Conservation (phyloP, 441 rosid genomes). For the Croton setiger region DNA sequence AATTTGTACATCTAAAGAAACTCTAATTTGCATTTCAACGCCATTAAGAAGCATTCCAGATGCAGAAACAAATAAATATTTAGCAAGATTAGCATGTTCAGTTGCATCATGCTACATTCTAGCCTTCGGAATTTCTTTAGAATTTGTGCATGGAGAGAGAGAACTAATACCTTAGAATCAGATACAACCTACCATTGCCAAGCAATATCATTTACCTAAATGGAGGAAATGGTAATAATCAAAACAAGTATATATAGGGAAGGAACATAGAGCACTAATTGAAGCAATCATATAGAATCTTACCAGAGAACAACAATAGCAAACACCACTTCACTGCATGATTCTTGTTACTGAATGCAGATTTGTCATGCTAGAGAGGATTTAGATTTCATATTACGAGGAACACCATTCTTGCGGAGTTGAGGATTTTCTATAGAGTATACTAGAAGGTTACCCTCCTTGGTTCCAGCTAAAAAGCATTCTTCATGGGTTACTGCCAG, state of each 20-base stretch:
- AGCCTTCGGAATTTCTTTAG: not conserved
- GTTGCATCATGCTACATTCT: not conserved
- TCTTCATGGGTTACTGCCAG: slow-evolving; percentile 86
- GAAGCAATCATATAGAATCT: slow-evolving; percentile 16
- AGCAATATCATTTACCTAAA: not conserved
- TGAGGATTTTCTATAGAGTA: slow-evolving; percentile 91
- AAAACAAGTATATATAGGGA: not conserved
- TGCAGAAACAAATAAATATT: not conserved
- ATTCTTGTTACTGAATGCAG: slow-evolving; percentile 18
- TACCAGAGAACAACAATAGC: slow-evolving; percentile 30
- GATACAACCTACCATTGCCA: not conserved
- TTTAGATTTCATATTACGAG: slow-evolving; percentile 54
- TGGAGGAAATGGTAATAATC: not conserved
- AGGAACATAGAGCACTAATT: not conserved
- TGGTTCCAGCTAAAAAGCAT: slow-evolving; percentile 95
- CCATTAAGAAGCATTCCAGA: not conserved
- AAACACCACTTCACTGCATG: slow-evolving; percentile 15
- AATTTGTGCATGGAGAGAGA: not conserved
- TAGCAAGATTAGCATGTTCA: not conserved
- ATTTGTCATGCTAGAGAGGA: slow-evolving; percentile 35
- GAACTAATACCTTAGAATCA: not conserved
- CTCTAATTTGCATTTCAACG: not conserved
- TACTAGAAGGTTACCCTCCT: slow-evolving; percentile 92
- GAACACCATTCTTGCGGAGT: slow-evolving; percentile 47
- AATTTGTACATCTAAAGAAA: too few species aligned